Base-by-base conservation (phyloP, 176 grass and related monocot species). In the Bromus sterilis region DNA sequence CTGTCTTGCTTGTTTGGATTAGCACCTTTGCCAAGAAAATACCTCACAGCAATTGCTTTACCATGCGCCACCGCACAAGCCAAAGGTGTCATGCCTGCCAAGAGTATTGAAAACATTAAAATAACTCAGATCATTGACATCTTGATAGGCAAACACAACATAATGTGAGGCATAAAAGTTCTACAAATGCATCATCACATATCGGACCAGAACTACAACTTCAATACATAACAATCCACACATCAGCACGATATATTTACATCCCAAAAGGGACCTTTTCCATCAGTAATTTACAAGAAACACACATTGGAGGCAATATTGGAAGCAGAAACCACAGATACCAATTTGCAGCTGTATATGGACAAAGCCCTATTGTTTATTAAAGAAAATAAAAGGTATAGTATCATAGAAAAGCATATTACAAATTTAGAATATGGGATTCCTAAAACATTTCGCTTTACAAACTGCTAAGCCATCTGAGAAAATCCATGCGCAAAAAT, bases 1-100 rank as follows among this genome's bases (percentile, higher is more conserved):
- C 9, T 63, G 75, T 88, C 74, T 63, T 77, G 28, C 16, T 78
- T 83, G 74, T 78, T 10, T 16, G 66, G 51, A 78, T 77, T 41
- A 58, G 86, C 81, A 5, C 86, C 86, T 40, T 57, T 81, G 1
- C 43, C 49, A 41, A 84, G 68, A 23, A 88, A 69, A 79, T 88
- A 88, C 20, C 74, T 83, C 74, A 66, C 41, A 43, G 56, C 82
- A 66, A 74, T 69, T 29, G 58, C 66, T 74, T 88, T 82, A 14
- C 56, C 65, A 33, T 29, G 29, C 5, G 55, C 70, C 39, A 81
- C 74, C 14, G 80, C 40, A 71, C 67, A 83, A 83, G 58, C 26
- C 36, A 88, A 73, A 43, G 86, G 81, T 33, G 66, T 84, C 80
- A 64, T 64, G 56, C 82, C 74, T 84, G 36, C 25, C 25, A 77